Conservation (phyloP, 805 yeast species). For the Myxozyma vanderwaltii region DNA sequence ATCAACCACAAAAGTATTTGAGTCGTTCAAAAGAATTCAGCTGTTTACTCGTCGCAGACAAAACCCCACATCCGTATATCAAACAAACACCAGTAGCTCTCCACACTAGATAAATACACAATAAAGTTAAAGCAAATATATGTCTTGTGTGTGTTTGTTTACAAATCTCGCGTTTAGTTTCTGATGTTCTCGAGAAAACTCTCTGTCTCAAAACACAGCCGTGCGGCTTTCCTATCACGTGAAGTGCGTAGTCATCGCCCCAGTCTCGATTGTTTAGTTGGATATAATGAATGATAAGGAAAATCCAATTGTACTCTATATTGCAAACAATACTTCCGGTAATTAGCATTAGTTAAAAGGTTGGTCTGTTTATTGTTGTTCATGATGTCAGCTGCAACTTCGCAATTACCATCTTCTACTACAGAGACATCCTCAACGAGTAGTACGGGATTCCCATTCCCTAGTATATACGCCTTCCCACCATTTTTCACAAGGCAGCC, state of each 20-base stretch:
- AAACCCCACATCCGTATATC: not conserved
- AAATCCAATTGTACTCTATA: not conserved
- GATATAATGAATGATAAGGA: not conserved
- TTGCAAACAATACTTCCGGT: too few species aligned
- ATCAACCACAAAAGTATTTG: not conserved
- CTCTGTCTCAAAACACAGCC: not conserved
- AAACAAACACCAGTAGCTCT: too few species aligned
- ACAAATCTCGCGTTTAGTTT: not conserved
- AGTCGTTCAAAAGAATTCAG: not conserved
- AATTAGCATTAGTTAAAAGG: not conserved
- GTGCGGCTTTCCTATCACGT: not conserved
- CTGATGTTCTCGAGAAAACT: not conserved
- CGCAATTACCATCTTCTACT: not conserved
- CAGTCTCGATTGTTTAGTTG: too few species aligned
- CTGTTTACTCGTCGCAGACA: too few species aligned
- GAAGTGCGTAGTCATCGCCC: not conserved
- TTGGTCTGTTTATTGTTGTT: not conserved
- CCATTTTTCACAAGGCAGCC: constrained; percentile 92
- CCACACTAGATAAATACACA: too few species aligned
- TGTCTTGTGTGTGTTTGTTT: too few species aligned
- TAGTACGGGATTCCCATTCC: constrained; percentile 41
- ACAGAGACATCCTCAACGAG: not conserved
- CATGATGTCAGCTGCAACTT: not conserved
- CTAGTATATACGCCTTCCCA: constrained; percentile 72
- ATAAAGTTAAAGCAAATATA: too few species aligned